Percentiles rank a stretch among this genome's conserved stretches.
Evolutionary conservation across 208 protist genomes (phyloP).

Genomic region (Leishmania tarentolae): DNA sequence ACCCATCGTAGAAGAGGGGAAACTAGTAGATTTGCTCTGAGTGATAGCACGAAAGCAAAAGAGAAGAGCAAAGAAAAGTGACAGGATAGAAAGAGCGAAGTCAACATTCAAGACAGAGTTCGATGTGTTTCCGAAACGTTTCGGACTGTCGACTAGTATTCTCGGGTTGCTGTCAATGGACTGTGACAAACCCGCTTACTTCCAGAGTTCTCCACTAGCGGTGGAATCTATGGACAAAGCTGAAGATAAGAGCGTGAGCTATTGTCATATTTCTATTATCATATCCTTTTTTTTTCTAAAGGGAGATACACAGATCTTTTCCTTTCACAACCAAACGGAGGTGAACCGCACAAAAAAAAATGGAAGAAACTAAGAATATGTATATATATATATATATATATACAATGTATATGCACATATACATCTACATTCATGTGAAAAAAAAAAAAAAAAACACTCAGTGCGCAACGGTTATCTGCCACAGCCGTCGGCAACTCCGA

Average conservation of each 20-base stretch:
- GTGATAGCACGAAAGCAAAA: background rate
- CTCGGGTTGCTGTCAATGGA: background rate
- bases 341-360: background rate
- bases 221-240: background rate
- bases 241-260: background rate
- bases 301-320: background rate
- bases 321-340: background rate
- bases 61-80: background rate
- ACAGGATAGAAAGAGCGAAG: background rate
- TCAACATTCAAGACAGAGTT: background rate
- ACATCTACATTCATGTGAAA: background rate
- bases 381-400: background rate
- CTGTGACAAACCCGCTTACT: background rate
- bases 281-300: background rate
- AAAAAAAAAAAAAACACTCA: background rate
- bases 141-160: background rate
- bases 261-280: background rate
- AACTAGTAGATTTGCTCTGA: background rate
- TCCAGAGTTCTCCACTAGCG: no score
- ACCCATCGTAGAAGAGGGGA: slow-evolving; percentile 47
- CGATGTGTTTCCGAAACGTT: background rate
- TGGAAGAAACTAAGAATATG: background rate
- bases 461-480: background rate
- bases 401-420: background rate
- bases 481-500: background rate